Evolutionary conservation across 1,139 yeast species (phyloP).

Genomic region (Schwanniomyces etchellsii): DNA sequence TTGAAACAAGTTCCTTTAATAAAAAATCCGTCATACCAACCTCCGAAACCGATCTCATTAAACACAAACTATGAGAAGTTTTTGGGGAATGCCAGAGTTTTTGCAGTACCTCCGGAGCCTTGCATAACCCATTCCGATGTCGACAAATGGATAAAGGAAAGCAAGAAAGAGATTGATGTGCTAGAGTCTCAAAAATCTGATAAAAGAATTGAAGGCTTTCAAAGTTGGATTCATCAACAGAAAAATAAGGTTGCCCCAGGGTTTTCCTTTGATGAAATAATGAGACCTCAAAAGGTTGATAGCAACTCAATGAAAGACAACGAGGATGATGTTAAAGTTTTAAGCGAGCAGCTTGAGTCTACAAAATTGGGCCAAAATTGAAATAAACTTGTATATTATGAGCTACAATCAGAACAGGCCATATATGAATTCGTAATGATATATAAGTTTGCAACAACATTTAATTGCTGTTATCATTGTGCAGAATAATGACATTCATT

Average conservation of each 20-base stretch:
- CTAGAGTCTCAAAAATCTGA: conserved; percentile 9
- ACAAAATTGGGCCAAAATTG: too few species aligned
- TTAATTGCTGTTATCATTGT: too few species aligned
- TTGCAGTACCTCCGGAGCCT: conserved; percentile 37
- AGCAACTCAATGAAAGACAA: too few species aligned
- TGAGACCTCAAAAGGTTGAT: conserved; percentile 21
- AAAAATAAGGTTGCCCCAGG: conserved; percentile 40
- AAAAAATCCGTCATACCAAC: conserved; percentile 48
- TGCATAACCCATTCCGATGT: conserved; percentile 23
- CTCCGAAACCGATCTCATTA: conserved; percentile 54
- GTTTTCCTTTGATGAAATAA: conserved; percentile 24
- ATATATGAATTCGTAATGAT: too few species aligned
- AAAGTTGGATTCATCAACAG: conserved; percentile 30
- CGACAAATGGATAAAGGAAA: conserved; percentile 23
- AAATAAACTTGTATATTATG: too few species aligned
- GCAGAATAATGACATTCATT: too few species aligned
- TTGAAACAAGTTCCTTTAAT: conserved; percentile 55
- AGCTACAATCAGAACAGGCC: too few species aligned
- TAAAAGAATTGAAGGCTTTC: conserved; percentile 10
- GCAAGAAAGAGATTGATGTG: conserved; percentile 13
- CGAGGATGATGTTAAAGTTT: too few species aligned
- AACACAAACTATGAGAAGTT: conserved; percentile 45
- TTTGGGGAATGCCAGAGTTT: conserved; percentile 26
- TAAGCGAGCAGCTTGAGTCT: too few species aligned
- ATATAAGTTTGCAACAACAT: too few species aligned